Evolutionary conservation across 106 monocot species (phyloP), one percentile per base, ranked within the genome.

Genomic region (Triglochin maritima): DNA sequence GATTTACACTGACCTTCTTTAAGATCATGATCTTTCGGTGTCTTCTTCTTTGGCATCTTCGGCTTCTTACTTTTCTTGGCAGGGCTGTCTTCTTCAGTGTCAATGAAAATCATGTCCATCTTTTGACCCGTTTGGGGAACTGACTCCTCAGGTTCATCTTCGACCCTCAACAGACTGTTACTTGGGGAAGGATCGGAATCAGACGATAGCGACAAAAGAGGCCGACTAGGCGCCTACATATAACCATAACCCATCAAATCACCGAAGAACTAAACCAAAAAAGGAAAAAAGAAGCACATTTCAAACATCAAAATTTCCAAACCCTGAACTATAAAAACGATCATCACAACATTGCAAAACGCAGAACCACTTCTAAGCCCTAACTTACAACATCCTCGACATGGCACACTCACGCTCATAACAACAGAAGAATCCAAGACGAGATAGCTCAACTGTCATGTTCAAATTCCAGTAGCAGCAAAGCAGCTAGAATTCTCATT

Each of bases 151-250:
- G 57, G 53, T 50, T 16, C 8, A 46, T 6, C 52, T 63, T 42
- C 52, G 44, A 65, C 60, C 41, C 59, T 41, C 63, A 62, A 55
- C 10, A 69, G 78, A 16, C 69, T 81, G 49, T 15, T 54, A 60
- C 62, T 66, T 42, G 61, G 77, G 51, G 87, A 84, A 68, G 77
- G 71, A 47, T 82, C 77, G 43, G 87, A 81, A 46, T 57, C 72
- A 4, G 80, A 82, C 67, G 78, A 81, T 44, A 84, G 46, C 29
- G 74, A 71, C 12, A 77, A 71, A 50, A 83, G 1, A 72, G 69
- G 56, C 41, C 17, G 42, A 59, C 49, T 45, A 46, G 87, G 81
- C 56, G 81, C 69, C 88, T 84, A 76, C 59, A 29, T 29, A 29
- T 29, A 29, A 29, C 29, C 29, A 29, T 29, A 29, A 29, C 29